Evolutionary conservation across 2,329 filamentous ascomycete genomes (phyloP).

Genomic region (Neopestalotiopsis sp.): DNA sequence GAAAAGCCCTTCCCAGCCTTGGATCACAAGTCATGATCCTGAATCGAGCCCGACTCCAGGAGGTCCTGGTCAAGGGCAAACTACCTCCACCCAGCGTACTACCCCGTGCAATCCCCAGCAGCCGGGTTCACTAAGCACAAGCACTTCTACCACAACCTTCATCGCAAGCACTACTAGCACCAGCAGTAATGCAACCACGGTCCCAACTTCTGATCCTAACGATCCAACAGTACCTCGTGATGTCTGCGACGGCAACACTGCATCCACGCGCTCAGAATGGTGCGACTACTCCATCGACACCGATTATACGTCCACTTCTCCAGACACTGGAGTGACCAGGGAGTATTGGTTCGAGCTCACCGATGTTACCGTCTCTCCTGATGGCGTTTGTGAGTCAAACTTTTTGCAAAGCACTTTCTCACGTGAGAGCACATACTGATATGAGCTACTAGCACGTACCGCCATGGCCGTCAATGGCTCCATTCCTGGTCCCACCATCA

Average conservation of each 20-base stretch:
- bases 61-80: not conserved
- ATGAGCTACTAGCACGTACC: conserved; percentile 3
- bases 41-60: not conserved
- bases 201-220: not conserved
- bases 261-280: conserved; percentile 29
- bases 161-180: conserved; percentile 5
- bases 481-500: conserved; percentile 32
- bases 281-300: conserved; percentile 45
- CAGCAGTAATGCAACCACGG: not conserved
- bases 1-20: not conserved
- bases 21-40: not conserved
- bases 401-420: too few species aligned
- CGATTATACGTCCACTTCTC: conserved; percentile 36
- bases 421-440: not conserved
- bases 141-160: conserved; percentile 1
- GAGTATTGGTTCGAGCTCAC: conserved; percentile 37
- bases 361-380: conserved; percentile 35
- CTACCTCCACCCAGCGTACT: not conserved
- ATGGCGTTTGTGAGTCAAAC: conserved; percentile 34
- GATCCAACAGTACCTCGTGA: conserved; percentile 12
- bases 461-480: conserved; percentile 48
- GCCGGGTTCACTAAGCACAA: not conserved
- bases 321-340: conserved; percentile 44
- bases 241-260: conserved; percentile 16
- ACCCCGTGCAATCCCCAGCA: not conserved